A percentile compares a stretch with the other conserved stretches of the same genome.
Evolutionary conservation across 1,284 basidiomycete species (phyloP).

Genomic region (Tylopilus orsonianus): DNA sequence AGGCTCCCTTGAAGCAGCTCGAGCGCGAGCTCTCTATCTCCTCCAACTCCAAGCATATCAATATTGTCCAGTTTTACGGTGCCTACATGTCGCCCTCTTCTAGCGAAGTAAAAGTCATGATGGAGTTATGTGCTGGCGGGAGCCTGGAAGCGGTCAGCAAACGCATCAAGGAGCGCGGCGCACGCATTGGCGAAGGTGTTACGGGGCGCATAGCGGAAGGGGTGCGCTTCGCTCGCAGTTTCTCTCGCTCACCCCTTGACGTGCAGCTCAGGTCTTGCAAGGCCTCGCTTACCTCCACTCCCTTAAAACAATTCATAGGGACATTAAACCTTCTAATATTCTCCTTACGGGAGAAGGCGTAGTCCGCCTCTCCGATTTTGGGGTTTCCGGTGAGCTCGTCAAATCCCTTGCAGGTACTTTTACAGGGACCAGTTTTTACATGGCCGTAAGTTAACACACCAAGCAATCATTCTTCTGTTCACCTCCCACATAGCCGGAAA

Average conservation of each 20-base stretch:
- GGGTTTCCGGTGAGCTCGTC: conserved; percentile 93
- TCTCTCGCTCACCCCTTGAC: conserved; percentile 18
- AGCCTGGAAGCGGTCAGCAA: conserved; percentile 87
- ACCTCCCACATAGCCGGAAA: conserved; percentile 69
- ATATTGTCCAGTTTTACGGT: conserved; percentile 92
- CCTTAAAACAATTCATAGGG: conserved; percentile 91
- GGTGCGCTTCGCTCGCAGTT: conserved; percentile 44
- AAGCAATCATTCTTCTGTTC: neutral
- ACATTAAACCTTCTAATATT: conserved; percentile 98
- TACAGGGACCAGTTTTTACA: conserved; percentile 96
- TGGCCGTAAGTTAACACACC: conserved; percentile 76
- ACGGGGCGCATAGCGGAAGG: conserved; percentile 90
- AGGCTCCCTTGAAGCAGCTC: conserved; percentile 91
- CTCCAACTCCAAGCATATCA: conserved; percentile 79
- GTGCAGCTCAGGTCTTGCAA: conserved; percentile 66
- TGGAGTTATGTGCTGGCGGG: conserved; percentile 92
- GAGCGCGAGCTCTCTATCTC: conserved; percentile 92
- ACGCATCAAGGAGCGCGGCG: conserved; percentile 80
- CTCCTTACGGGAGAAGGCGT: conserved; percentile 84
- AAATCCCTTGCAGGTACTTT: conserved; percentile 93
- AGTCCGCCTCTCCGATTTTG: conserved; percentile 94
- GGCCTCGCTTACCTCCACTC: conserved; percentile 93
- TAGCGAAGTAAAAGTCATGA: conserved; percentile 92
- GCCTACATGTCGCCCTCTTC: conserved; percentile 93
- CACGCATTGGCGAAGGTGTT: conserved; percentile 88